These are phyloP conservation scores for Magnaporthiopsis poae DNA, from an alignment of 2,329 filamentous ascomycete species.

Conservation along the genomic window DNA sequence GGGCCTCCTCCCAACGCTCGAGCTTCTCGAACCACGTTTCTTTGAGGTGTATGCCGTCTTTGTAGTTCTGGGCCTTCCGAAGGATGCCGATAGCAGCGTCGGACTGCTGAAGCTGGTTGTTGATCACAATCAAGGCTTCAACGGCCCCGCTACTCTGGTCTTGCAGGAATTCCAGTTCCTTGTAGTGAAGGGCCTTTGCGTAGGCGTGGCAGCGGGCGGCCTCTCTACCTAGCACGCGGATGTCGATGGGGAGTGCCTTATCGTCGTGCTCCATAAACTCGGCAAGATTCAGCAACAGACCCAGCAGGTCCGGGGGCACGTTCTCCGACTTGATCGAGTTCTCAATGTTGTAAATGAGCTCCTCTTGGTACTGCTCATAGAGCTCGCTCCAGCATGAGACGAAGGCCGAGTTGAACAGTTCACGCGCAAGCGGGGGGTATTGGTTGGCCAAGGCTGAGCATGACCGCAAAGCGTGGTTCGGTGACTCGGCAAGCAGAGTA, in stretches of 20 bases:
- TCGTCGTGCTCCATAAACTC: constrained; percentile 99
- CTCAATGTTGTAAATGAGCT: constrained; percentile 90
- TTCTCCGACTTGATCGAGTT: constrained; percentile 89
- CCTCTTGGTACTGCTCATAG: constrained; percentile 93
- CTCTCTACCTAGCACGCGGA: constrained; percentile 84
- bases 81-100: constrained; percentile 97
- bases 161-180: constrained; percentile 94
- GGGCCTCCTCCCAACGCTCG: constrained; percentile 93
- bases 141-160: constrained; percentile 93
- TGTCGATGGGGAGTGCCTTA: constrained; percentile 94
- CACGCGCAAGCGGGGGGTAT: constrained; percentile 81
- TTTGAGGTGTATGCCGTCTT: constrained; percentile 82
- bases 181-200: constrained; percentile 96
- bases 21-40: constrained; percentile 99
- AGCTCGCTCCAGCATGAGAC: constrained; percentile 98
- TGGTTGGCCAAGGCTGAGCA: constrained; percentile 85
- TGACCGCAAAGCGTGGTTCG: constrained; percentile 85
- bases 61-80: constrained; percentile 88
- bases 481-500: constrained; percentile 86
- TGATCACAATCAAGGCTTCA: constrained; percentile 96
- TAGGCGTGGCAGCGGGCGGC: constrained; percentile 95
- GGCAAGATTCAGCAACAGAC: constrained; percentile 85
- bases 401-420: constrained; percentile 96
- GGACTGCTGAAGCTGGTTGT: constrained; percentile 96
- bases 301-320: constrained; percentile 88